A percentile compares a stretch with the other conserved stretches of the same genome.
phyloP scores from a whole-genome alignment of 1,139 yeast genomes.

The Candida tropicalis region DNA sequence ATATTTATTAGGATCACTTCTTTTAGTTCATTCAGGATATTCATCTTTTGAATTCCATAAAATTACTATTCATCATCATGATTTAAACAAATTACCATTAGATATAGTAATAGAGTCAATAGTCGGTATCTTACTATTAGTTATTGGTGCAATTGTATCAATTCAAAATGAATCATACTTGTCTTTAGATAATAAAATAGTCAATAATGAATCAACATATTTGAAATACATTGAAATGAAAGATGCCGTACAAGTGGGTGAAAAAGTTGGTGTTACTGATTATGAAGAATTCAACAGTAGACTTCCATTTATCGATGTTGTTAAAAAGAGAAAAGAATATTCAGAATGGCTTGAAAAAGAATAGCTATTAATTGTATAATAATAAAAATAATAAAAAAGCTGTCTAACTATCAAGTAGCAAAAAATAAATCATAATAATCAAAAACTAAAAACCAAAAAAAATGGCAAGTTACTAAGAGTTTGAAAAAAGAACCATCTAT shows the following conservation, averaged over 20 bases:
- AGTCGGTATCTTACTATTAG: slow-evolving; percentile 39
- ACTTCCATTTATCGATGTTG: slow-evolving; percentile 48
- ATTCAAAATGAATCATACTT: slow-evolving; percentile 28
- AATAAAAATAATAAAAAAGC: not conserved
- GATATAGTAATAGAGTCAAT: slow-evolving; percentile 48
- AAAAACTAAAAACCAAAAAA: not conserved
- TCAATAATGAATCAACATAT: slow-evolving; percentile 26
- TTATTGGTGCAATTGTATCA: slow-evolving; percentile 37
- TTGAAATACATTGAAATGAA: slow-evolving; percentile 51
- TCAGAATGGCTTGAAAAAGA: slow-evolving; percentile 34
- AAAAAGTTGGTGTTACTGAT: slow-evolving; percentile 46
- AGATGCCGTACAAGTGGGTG: slow-evolving; percentile 46
- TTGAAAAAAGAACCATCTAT: slow-evolving; percentile 5
- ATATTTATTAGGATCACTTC: slow-evolving; percentile 34
- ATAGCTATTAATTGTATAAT: not conserved
- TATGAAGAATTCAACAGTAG: slow-evolving; percentile 47
- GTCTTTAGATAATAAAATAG: slow-evolving; percentile 23
- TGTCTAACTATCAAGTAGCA: not conserved
- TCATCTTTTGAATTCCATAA: slow-evolving; percentile 56
- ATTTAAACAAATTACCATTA: slow-evolving; percentile 23
- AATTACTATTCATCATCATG: slow-evolving; percentile 18
- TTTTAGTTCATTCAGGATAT: slow-evolving; percentile 50
- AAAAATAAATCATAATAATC: not conserved
- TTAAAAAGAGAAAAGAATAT: slow-evolving; percentile 42
- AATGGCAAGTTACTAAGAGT: not conserved